Evolutionary conservation across 73 alveolate species (phyloP), one percentile per base, ranked within the genome.

Genomic region (Diophrys sp.): DNA sequence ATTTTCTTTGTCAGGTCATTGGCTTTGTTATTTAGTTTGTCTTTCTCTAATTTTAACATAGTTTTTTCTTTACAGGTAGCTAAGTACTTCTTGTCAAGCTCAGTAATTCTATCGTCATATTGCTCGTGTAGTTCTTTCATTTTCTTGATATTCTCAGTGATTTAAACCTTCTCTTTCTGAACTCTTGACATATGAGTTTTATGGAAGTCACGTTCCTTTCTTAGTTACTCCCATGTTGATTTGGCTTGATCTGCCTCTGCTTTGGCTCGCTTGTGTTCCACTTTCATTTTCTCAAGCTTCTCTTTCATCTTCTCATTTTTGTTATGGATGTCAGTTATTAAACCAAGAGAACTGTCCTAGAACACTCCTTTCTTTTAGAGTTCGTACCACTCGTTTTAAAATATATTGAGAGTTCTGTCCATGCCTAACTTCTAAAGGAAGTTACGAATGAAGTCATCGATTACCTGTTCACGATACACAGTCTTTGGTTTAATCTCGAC

Each of bases 401-500:
- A 96, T 27, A 91, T 95, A 72, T 97, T 99, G 71, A 98, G 90
- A 54, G 99, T 95, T 75, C 93, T 93, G 78, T 75, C 80, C 98
- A 98, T 95, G 29, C 87, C 84, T 87, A 93, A 90, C 83, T 97
- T 90, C 34, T 88, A 88, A 56, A 98, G 86, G 92, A 96, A 98
- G 91, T 98, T 98, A 67, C 99, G 87, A 83, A 98, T 95, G 90
- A 96, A 98, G 78, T 98, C 99, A 85, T 98, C 99, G 8, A 97
- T 97, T 23, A 96, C 99, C 74, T 95, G 99, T 29, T 89, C 96
- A 67, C 99, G 87, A 75, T 90, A 78, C 14, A 94, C 89, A 31
- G 90, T 87, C 76, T 90, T 91, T 28, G 98, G 96, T 71, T 89
- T 84, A 18, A 89, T 89, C 77, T 89, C 94, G 55, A 62, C 44